phyloP scores from a whole-genome alignment of 176 grass and related monocot genomes.

The Echinochloa phyllopogon region DNA sequence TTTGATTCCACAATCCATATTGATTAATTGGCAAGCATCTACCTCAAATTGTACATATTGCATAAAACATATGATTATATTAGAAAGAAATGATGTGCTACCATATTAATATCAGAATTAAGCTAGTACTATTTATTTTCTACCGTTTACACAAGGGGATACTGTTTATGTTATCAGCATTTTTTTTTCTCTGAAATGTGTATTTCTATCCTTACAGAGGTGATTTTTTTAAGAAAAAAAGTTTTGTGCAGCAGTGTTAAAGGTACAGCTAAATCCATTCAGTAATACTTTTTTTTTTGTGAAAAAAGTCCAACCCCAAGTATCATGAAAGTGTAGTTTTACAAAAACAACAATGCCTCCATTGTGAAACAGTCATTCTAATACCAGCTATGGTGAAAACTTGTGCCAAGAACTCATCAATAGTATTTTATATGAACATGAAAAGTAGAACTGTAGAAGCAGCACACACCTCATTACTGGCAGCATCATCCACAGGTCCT shows the following conservation, averaged over 20 bases:
- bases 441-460: not conserved
- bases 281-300: not conserved
- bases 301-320: not conserved
- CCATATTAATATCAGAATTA: not conserved
- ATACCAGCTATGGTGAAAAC: not conserved
- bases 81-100: not conserved
- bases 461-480: slow-evolving; percentile 30
- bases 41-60: not conserved
- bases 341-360: not conserved
- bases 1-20: not conserved
- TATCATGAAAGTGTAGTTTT: not conserved
- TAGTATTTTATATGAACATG: not conserved
- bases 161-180: not conserved
- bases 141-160: not conserved
- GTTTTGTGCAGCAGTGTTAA: not conserved
- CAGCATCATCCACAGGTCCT: slow-evolving; percentile 16
- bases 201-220: not conserved
- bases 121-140: not conserved
- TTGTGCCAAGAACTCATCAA: not conserved
- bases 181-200: not conserved
- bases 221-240: not conserved
- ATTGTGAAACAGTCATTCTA: not conserved
- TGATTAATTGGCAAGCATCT: not conserved
- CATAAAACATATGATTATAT: not conserved
- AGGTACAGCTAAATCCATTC: not conserved